Conservation (phyloP, 495 filamentous ascomycete genomes). For the Aspergillus haitiensis region DNA sequence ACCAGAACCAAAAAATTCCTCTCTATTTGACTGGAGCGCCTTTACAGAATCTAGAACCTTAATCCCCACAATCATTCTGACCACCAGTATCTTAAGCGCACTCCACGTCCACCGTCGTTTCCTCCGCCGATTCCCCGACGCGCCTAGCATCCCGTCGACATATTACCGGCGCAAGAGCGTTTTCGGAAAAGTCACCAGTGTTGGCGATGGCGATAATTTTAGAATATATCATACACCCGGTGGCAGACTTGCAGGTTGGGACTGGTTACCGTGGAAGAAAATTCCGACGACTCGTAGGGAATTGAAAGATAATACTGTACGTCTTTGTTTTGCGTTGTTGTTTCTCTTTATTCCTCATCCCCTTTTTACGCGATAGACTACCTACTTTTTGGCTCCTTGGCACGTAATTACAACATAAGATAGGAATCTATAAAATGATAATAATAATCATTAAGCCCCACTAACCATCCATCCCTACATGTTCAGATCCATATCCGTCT, state of each 20-base stretch:
- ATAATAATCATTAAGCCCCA: background rate
- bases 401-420: too few relatives aligned
- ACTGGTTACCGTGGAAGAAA: slow-evolving; percentile 74
- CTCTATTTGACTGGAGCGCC: slow-evolving; percentile 57
- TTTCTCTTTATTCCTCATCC: background rate
- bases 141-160: slow-evolving; percentile 65
- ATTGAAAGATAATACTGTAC: slow-evolving; percentile 74
- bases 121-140: slow-evolving; percentile 77
- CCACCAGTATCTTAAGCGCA: slow-evolving; percentile 59
- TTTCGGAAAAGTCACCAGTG: slow-evolving; percentile 84
- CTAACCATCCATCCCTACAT: background rate
- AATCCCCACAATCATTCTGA: slow-evolving; percentile 67
- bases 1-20: slow-evolving; percentile 20
- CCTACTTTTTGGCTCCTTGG: too few relatives aligned
- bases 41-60: slow-evolving; percentile 67
- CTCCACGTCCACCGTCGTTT: slow-evolving; percentile 59
- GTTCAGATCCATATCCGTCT: slow-evolving; percentile 74
- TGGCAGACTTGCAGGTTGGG: slow-evolving; percentile 84
- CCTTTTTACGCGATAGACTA: background rate
- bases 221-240: slow-evolving; percentile 92
- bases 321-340: slow-evolving; percentile 27
- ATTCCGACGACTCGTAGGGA: slow-evolving; percentile 67
- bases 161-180: slow-evolving; percentile 69
- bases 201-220: slow-evolving; percentile 96
- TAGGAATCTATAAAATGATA: too few relatives aligned